phyloP scores from a whole-genome alignment of 495 filamentous ascomycete species.

The Xylaria telfairii region DNA sequence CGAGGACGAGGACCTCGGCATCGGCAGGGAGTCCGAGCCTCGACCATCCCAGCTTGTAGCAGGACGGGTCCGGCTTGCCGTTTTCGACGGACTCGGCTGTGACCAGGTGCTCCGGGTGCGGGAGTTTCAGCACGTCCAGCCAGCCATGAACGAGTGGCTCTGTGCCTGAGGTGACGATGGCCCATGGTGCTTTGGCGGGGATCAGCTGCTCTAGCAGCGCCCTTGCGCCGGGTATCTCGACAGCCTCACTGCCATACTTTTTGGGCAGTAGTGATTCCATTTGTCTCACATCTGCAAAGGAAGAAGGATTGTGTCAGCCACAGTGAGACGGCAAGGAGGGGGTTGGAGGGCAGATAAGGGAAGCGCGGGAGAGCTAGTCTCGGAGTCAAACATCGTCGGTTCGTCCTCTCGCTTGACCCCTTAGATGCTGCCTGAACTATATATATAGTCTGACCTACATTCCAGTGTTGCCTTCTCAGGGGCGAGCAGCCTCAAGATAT shows the following conservation, averaged over 20 bases:
- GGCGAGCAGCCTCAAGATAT: conserved; percentile 63
- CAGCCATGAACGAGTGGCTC: conserved; percentile 82
- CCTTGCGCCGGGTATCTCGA: conserved; percentile 76
- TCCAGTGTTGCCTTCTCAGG: conserved; percentile 87
- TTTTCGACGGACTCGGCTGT: conserved; percentile 83
- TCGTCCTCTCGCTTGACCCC: conserved; percentile 7
- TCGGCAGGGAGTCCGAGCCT: conserved; percentile 59
- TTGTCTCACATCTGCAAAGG: conserved; percentile 70
- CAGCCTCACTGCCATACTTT: conserved; percentile 74
- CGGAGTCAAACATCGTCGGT: neutral
- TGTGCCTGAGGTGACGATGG: conserved; percentile 91
- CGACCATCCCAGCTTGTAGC: conserved; percentile 76
- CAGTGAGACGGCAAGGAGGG: conserved; percentile 9
- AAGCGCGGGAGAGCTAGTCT: conserved; percentile 8
- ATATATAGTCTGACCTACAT: conserved; percentile 60
- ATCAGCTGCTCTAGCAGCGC: conserved; percentile 52
- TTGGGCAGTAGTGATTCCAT: conserved; percentile 81
- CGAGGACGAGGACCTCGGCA: conserved; percentile 74
- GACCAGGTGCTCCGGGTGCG: conserved; percentile 75
- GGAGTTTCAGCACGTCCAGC: conserved; percentile 78
- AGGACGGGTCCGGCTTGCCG: conserved; percentile 89
- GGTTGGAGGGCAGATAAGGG: conserved; percentile 13
- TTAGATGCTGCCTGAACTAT: neutral
- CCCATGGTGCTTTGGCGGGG: conserved; percentile 69
- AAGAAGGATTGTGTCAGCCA: conserved; percentile 24